Percentiles rank a stretch among this genome's conserved stretches.
Conservation (phyloP, 805 yeast species). For the Cyberlindnera maclurae region DNA sequence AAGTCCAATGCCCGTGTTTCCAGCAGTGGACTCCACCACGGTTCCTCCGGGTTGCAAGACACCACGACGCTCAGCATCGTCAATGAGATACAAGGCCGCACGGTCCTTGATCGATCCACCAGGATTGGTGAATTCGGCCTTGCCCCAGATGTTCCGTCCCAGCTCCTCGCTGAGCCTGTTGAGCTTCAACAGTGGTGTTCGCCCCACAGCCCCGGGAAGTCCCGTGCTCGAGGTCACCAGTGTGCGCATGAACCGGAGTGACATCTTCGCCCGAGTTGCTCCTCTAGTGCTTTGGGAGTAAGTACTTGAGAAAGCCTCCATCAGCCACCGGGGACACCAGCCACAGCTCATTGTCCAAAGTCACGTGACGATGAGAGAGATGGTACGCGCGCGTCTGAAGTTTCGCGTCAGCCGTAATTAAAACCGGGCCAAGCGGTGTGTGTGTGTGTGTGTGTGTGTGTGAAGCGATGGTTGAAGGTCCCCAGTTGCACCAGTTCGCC, state of each 20-base stretch:
- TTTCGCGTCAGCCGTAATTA: no score
- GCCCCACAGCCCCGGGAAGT: conserved; percentile 82
- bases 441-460: no score
- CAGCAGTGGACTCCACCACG: conserved; percentile 90
- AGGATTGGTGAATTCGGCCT: conserved; percentile 90
- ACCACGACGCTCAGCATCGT: conserved; percentile 71
- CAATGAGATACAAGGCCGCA: conserved; percentile 71
- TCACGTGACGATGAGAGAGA: no score
- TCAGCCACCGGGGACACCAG: no score
- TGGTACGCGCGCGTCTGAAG: no score
- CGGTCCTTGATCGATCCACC: conserved; percentile 92
- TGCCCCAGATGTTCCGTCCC: conserved; percentile 75
- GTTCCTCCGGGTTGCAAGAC: conserved; percentile 72
- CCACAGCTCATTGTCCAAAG: no score
- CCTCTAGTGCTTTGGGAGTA: no score
- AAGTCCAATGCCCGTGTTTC: conserved; percentile 91
- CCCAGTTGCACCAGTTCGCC: conserved; percentile 19
- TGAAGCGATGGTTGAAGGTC: conserved; percentile 9
- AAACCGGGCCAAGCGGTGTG: no score
- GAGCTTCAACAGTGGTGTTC: conserved; percentile 74
- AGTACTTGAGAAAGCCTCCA: no score
- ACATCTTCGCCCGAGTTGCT: background rate
- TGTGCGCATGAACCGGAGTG: conserved; percentile 9
- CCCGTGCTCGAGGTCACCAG: conserved; percentile 42
- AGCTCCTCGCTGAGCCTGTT: conserved; percentile 47